Base-by-base conservation (phyloP, 495 filamentous ascomycete species). In the Penicillium coffeae region DNA sequence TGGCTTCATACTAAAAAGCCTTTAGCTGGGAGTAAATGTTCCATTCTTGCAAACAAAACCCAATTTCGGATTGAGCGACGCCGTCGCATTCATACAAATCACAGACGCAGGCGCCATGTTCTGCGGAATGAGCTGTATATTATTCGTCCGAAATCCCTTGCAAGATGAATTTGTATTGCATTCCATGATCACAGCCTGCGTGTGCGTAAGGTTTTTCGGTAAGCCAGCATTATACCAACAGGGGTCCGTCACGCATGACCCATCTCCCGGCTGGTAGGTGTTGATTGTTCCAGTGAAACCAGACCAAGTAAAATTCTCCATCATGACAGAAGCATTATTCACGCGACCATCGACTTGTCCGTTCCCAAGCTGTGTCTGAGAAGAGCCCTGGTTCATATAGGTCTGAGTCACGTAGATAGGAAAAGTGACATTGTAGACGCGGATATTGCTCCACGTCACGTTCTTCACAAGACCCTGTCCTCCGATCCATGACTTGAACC, bases 381-480 rank as follows among this genome's bases (percentile, higher is more conserved):
- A 59, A 8, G 52, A 62, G 18, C 60, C 57, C 39, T 70, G 64
- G 38, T 73, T 65, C 57, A 48, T 40, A 51, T 71, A 73, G 39
- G 56, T 69, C 50, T 72, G 68, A 9, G 68, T 72, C 6, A 72
- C 70, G 40, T 72, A 73, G 35, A 73, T 70, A 0, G 70, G 71
- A 43, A 74, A 74, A 1, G 71, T 68, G 25, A 73, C 70, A 51
- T 73, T 74, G 57, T 64, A 69, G 13, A 64, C 51, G 15, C 66
- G 57, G 33, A 72, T 72, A 42, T 72, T 69, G 43, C 60, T 59
- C 71, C 70, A 74, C 18, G 59, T 66, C 38, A 74, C 59, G 41
- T 74, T 68, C 46, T 63, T 66, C 14, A 60, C 68, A 0, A 72
- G 55, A 1, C 70, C 71, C 32, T 70, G 67, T 0, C 68, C 70